Conservation (phyloP, 805 yeast genomes). For the Metschnikowia hibisci region DNA sequence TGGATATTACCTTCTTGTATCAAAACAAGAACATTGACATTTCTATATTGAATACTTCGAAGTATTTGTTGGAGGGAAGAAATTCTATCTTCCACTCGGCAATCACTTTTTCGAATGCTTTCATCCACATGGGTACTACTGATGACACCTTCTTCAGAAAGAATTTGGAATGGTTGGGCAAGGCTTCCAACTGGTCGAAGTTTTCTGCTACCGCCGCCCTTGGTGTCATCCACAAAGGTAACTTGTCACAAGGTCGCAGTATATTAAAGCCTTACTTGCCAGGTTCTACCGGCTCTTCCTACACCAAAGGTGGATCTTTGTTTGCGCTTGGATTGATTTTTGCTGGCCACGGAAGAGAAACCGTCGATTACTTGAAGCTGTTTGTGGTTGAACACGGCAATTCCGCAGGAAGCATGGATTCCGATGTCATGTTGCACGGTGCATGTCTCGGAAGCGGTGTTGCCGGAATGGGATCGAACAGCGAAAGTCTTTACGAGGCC, state of each 20-base stretch:
- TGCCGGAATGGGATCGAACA: slow-evolving; percentile 91
- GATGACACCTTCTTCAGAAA: slow-evolving; percentile 88
- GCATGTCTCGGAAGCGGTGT: slow-evolving; percentile 94
- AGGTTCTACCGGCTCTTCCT: slow-evolving; percentile 71
- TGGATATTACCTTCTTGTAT: slow-evolving; percentile 80
- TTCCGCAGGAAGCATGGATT: slow-evolving; percentile 61
- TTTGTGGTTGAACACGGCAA: slow-evolving; percentile 65
- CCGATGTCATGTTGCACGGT: slow-evolving; percentile 88
- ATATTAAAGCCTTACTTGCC: slow-evolving; percentile 90
- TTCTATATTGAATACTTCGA: slow-evolving; percentile 75
- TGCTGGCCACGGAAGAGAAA: slow-evolving; percentile 94
- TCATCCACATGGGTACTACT: slow-evolving; percentile 94
- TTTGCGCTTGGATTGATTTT: slow-evolving; percentile 90
- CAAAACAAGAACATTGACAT: slow-evolving; percentile 86
- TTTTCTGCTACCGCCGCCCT: slow-evolving; percentile 96
- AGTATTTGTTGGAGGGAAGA: slow-evolving; percentile 80
- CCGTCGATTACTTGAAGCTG: slow-evolving; percentile 70
- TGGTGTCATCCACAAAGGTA: slow-evolving; percentile 96
- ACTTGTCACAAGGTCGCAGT: slow-evolving; percentile 82
- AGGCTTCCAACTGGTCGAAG: slow-evolving; percentile 98
- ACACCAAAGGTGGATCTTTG: slow-evolving; percentile 92
- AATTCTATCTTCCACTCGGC: slow-evolving; percentile 94
- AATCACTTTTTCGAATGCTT: slow-evolving; percentile 90
- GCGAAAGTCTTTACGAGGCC: slow-evolving; percentile 70
- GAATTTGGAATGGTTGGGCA: slow-evolving; percentile 92